A percentile compares a stretch with the other conserved stretches of the same genome.
Conservation (phyloP, 257 asterid species). For the Paraleonurus japonicus region DNA sequence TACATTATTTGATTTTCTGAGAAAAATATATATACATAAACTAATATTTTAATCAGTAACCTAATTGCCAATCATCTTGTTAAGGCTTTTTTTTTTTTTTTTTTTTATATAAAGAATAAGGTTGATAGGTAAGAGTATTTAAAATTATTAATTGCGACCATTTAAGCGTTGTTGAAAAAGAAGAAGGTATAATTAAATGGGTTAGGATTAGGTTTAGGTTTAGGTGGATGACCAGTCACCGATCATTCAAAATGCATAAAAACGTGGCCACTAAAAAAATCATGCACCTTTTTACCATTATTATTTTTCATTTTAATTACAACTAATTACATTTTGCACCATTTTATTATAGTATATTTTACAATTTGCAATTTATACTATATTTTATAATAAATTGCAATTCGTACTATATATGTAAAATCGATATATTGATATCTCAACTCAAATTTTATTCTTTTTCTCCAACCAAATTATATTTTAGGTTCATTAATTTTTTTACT, state of each 20-base stretch:
- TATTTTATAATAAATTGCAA: too few species aligned
- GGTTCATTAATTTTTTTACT: too few species aligned
- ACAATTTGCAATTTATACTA: too few species aligned
- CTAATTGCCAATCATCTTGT: not conserved
- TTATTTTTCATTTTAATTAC: not conserved
- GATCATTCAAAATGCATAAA: not conserved
- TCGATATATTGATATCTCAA: too few species aligned
- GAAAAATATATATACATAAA: not conserved
- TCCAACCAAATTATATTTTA: too few species aligned
- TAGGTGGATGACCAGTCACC: constrained; percentile 12
- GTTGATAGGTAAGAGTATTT: not conserved
- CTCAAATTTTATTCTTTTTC: too few species aligned
- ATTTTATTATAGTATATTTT: too few species aligned
- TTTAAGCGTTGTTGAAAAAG: not conserved
- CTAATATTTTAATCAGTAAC: not conserved
- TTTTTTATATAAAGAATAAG: too few species aligned
- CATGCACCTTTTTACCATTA: not conserved
- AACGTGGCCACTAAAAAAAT: constrained; percentile 1
- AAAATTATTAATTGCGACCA: not conserved
- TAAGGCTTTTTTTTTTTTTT: too few species aligned
- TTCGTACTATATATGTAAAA: too few species aligned
- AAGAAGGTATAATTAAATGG: not conserved
- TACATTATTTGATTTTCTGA: not conserved
- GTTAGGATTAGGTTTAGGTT: constrained; percentile 8
- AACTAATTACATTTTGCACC: too few species aligned